Percentiles rank a stretch among this genome's conserved stretches.
These are phyloP conservation scores for Saccharum spontaneum DNA, from an alignment of 176 grass and related monocot genomes.

Conservation along the genomic window DNA sequence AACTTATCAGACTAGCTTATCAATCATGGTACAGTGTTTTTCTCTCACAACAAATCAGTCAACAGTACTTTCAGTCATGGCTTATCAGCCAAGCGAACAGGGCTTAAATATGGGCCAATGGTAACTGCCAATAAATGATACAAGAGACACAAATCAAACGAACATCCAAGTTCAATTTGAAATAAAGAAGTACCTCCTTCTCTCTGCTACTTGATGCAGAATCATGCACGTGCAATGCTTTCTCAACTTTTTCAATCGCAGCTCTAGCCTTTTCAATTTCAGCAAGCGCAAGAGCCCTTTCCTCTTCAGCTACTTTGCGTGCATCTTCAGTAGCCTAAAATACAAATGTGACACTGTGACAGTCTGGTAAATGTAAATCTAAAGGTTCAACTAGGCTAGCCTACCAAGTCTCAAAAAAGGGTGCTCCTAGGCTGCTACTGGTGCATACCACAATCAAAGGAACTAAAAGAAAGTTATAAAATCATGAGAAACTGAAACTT, in stretches of 20 bases:
- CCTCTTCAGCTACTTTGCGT: slow-evolving; percentile 85
- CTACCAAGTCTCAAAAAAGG: not conserved
- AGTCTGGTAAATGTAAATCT: not conserved
- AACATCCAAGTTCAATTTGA: slow-evolving; percentile 35
- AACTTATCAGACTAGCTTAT: too few species aligned
- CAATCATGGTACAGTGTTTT: too few species aligned
- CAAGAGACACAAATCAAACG: slow-evolving; percentile 15
- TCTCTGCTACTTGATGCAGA: slow-evolving; percentile 56
- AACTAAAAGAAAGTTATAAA: not conserved
- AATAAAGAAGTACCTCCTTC: slow-evolving; percentile 55
- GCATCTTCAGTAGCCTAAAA: slow-evolving; percentile 95
- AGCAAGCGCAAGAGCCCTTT: slow-evolving; percentile 74
- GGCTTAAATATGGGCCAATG: not conserved
- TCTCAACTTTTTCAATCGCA: slow-evolving; percentile 78
- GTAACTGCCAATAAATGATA: slow-evolving; percentile 3
- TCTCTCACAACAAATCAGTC: too few species aligned
- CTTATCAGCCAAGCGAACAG: too few species aligned
- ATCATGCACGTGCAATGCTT: slow-evolving; percentile 69
- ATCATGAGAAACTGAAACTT: not conserved
- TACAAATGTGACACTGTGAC: not conserved
- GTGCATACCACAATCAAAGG: slow-evolving; percentile 1
- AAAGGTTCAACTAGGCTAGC: not conserved
- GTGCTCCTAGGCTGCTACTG: not conserved
- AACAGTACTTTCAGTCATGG: too few species aligned
- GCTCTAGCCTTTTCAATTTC: slow-evolving; percentile 92